Evolutionary conservation across 2,329 filamentous ascomycete genomes (phyloP).

Genomic region (Bipolaris cookei): DNA sequence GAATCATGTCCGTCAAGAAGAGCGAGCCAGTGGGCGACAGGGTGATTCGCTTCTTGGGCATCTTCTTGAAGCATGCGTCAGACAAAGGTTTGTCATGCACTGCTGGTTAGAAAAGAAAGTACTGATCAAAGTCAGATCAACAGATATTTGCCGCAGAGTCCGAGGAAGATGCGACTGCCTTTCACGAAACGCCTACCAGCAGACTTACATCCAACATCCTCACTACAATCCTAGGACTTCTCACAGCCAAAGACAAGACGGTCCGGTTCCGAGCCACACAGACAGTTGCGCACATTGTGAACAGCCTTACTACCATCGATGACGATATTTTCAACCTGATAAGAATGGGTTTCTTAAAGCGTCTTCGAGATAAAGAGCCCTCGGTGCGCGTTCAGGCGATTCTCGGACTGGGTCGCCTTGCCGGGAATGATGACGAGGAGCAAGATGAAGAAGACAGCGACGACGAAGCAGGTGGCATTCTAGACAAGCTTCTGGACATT

Average conservation of each 20-base stretch:
- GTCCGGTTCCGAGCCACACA: constrained; percentile 90
- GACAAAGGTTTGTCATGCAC: constrained; percentile 59
- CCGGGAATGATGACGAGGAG: constrained; percentile 66
- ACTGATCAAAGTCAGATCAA: constrained; percentile 35
- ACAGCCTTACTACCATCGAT: constrained; percentile 89
- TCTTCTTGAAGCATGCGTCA: constrained; percentile 76
- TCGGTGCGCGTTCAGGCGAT: constrained; percentile 92
- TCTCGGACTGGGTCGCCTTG: constrained; percentile 83
- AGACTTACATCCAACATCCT: constrained; percentile 79
- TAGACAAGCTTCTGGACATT: constrained; percentile 84
- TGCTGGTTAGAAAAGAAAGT: background rate
- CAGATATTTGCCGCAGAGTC: constrained; percentile 51
- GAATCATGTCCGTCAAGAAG: constrained; percentile 88
- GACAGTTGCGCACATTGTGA: constrained; percentile 87
- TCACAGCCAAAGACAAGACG: constrained; percentile 88
- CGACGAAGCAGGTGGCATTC: constrained; percentile 70
- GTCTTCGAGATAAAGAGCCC: constrained; percentile 91
- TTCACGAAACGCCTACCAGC: constrained; percentile 83
- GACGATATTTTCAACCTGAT: constrained; percentile 88
- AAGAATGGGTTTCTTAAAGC: constrained; percentile 77
- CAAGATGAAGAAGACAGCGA: constrained; percentile 73
- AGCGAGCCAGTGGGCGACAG: constrained; percentile 87
- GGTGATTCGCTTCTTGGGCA: constrained; percentile 82
- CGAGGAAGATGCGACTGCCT: constrained; percentile 71
- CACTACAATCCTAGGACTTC: constrained; percentile 73